Base-by-base conservation (phyloP, 768 basidiomycete species). In the Dacryopinax spathularia region DNA sequence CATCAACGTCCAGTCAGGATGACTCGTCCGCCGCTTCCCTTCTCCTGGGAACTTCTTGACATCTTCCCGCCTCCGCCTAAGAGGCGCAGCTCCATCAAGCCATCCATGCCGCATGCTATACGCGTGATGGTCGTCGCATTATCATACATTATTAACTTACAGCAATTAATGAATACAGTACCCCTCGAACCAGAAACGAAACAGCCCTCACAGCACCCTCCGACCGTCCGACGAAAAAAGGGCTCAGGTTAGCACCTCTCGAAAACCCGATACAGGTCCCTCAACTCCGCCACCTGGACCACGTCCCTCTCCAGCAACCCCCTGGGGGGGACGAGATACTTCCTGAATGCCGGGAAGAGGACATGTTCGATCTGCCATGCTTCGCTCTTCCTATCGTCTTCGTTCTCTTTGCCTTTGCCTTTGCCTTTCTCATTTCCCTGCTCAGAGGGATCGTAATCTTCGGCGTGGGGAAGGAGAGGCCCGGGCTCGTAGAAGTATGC, bases 201-300 rank as follows among this genome's bases (percentile, higher is more conserved):
- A n/a, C 35, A 37, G 48, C 44, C 22, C 22, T 18, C 33, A 9
- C 48, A 20, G 18, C 20, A 7, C 20, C 7, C 59, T 33, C 22
- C 3, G 33, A 63, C 63, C 16, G 29, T 22, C 66, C 66, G n/a
- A n/a, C n/a, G 36, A 64, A 63, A 2, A 68, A 64, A 29, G 34
- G 34, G 56, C 31, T 35, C 41, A 61, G 44, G 33, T 60, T 65
- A 97, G 71, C 94, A 97, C 66, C 94, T 76, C 75, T 98, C 94
- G 70, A 98, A 99, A 0, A 97, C 89, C 66, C 88, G 86, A 73
- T 96, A 99, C 62, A 99, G 76, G 66, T 94, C 91, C 1, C 92
- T 92, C 41, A 98, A 74, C 72, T 83, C 88, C 10, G 96, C 93
- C 20, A 95, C 83, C 74, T 94, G 89, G 1, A 91, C 84, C 3